Evolutionary conservation across 2,329 filamentous ascomycete species (phyloP).

Genomic region (Cladosporium sp.): DNA sequence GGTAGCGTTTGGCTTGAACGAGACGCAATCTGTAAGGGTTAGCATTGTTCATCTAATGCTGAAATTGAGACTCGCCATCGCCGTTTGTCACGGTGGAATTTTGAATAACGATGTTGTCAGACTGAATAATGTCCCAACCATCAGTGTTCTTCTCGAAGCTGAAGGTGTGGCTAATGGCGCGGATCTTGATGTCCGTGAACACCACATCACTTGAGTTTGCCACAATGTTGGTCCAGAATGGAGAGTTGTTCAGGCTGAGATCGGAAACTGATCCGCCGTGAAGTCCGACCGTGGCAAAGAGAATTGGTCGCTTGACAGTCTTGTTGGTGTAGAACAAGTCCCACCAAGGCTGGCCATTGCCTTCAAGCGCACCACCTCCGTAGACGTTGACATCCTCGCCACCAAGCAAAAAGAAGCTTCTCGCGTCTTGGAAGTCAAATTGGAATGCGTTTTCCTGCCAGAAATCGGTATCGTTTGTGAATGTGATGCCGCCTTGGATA

Average conservation of each 20-base stretch:
- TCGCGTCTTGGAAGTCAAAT: constrained; percentile 65
- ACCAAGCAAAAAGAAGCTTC: constrained; percentile 66
- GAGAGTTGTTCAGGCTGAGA: constrained; percentile 61
- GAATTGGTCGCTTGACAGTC: constrained; percentile 59
- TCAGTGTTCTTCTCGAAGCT: constrained; percentile 63
- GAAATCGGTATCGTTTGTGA: constrained; percentile 67
- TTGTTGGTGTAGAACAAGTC: constrained; percentile 59
- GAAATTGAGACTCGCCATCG: constrained; percentile 47
- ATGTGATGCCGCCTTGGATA: constrained; percentile 60
- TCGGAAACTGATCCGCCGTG: constrained; percentile 60
- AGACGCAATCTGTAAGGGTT: constrained; percentile 56
- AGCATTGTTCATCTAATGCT: background rate
- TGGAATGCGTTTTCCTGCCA: constrained; percentile 67
- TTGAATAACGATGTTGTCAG: constrained; percentile 63
- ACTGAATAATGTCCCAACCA: constrained; percentile 58
- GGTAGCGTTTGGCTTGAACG: constrained; percentile 73
- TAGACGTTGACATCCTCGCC: constrained; percentile 68
- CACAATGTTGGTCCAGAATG: constrained; percentile 65
- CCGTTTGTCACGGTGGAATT: constrained; percentile 65
- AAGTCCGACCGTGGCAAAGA: constrained; percentile 59
- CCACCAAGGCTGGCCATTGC: constrained; percentile 66
- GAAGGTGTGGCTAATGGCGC: constrained; percentile 53
- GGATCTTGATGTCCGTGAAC: constrained; percentile 63
- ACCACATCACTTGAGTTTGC: constrained; percentile 65
- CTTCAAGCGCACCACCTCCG: constrained; percentile 63